Evolutionary conservation across 139 green algal species (phyloP), one percentile per base, ranked within the genome.

Genomic region (Parachlorella kessleri): DNA sequence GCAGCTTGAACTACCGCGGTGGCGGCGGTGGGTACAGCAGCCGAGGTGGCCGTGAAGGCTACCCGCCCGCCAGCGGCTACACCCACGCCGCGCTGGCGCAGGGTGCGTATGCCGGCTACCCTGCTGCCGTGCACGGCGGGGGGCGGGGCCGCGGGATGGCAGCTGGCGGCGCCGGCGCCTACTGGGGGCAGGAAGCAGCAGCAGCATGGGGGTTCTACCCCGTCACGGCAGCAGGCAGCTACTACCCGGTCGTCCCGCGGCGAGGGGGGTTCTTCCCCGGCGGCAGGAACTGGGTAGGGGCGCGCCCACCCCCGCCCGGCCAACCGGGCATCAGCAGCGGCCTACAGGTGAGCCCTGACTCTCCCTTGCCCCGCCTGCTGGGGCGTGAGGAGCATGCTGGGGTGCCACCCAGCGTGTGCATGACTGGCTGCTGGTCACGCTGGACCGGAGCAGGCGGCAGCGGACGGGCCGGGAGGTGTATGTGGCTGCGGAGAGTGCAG

Each of bases 261-360:
- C 39, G 82, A 26, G 71, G 77, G 40, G 66, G 70, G 67, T 87
- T 78, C 66, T 87, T 84, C 66, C 82, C 82, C 3, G 82, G 82
- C 2, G 82, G 82, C 4, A 48, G 68, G 39, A 87, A 87, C 77
- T 87, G 82, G 82, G 82, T 77, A 55, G 82, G 67, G 4, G 85
- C 87, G n/a, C 54, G 84, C 23, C 81, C 80, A 32, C 88, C 88
- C 26, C 88, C 86, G 26, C 88, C 88, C 30, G 86, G 86, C 30
- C 85, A 84, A 37, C 88, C 88, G 32, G 88, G 88, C 73, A 80
- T 91, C 76, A 91, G 88, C 77, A 93, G 87, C 70, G 91, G 91
- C 21, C 79, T 94, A 53, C 91, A 94, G 89, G 89, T 93, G 79
- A 4, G 78, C n/a, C n/a, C n/a, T n/a, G n/a, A n/a, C n/a, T n/a